Evolutionary conservation across 805 yeast species (phyloP), one percentile per base, ranked within the genome.

Genomic region (Yamadazyma insecticola): DNA sequence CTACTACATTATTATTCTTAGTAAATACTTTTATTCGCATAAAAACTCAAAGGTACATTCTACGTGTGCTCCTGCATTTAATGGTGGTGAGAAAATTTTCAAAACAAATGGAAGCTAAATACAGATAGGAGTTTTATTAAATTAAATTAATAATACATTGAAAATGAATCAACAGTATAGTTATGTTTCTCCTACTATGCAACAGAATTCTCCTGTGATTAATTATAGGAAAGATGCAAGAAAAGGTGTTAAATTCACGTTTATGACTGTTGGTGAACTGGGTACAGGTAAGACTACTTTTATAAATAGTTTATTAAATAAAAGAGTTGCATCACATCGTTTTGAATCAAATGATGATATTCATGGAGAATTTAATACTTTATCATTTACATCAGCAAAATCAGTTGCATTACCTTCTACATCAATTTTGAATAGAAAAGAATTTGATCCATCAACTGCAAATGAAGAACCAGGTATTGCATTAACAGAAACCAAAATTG

Each of bases 251-350:
- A 76, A 81, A 41, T 82, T 82, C 61, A 77, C 88, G 23, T 63
- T 83, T 45, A 70, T 83, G 76, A 70, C 81, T 12, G 76, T 78
- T 15, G 94, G 94, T 13, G 74, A 75, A 28, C 70, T 78, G 39
- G 90, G 90, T 12, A 73, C 85, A 0, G 94, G 94, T 8, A 83
- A 82, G 50, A 75, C 89, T 13, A 77, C 90, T 0, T 83, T 83
- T 48, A 65, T 82, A 39, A 83, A 83, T 48, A 70, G 83, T 26
- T 51, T 83, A 30, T 54, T 83, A 38, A 83, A 78, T 50, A 74
- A 77, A 23, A 72, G 70, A 35, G 66, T 82, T 22, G 52, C 82
- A 39, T 71, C 78, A 12, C 85, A 80, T 44, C 68, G 76, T 35
- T 81, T 64, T 44, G 69, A 72, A 36, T 61, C 33, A 6, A 32